phyloP scores from a whole-genome alignment of 257 asterid species.

The Solanum chmielewskii region DNA sequence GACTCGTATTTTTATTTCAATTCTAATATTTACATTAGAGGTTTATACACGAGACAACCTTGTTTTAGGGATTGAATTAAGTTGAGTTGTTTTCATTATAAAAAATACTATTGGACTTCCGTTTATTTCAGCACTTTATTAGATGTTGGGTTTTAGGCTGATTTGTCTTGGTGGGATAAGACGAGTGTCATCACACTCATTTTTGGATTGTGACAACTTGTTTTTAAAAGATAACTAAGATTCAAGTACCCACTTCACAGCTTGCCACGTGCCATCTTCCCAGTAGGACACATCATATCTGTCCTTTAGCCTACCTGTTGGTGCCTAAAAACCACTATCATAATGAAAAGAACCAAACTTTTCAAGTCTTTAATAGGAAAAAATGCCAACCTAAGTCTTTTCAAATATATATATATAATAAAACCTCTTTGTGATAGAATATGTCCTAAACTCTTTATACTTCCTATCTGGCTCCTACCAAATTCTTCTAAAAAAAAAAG shows the following conservation, averaged over 20 bases:
- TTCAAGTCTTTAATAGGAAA: conserved; percentile 9
- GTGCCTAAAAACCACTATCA: conserved; percentile 40
- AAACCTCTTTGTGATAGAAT: not conserved
- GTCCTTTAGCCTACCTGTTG: conserved; percentile 7
- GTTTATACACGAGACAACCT: too few species aligned
- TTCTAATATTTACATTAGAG: too few species aligned
- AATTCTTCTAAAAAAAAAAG: conserved; percentile 5
- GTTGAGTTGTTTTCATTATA: too few species aligned
- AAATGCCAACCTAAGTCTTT: not conserved
- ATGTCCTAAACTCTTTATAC: not conserved
- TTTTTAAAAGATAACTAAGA: not conserved
- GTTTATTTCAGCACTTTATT: too few species aligned
- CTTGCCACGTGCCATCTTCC: conserved; percentile 18
- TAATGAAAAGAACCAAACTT: conserved; percentile 21
- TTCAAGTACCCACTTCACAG: not conserved
- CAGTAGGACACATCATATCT: conserved; percentile 15
- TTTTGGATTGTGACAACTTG: not conserved
- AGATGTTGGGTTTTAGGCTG: too few species aligned
- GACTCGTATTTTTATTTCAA: too few species aligned
- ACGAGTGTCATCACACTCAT: too few species aligned
- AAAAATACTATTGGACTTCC: too few species aligned
- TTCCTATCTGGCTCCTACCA: not conserved
- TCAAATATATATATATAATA: not conserved
- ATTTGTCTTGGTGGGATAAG: too few species aligned
- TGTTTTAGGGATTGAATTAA: too few species aligned